These are phyloP conservation scores for Backusella circina DNA, from an alignment of 192 early-diverging fungal species.

Conservation along the genomic window DNA sequence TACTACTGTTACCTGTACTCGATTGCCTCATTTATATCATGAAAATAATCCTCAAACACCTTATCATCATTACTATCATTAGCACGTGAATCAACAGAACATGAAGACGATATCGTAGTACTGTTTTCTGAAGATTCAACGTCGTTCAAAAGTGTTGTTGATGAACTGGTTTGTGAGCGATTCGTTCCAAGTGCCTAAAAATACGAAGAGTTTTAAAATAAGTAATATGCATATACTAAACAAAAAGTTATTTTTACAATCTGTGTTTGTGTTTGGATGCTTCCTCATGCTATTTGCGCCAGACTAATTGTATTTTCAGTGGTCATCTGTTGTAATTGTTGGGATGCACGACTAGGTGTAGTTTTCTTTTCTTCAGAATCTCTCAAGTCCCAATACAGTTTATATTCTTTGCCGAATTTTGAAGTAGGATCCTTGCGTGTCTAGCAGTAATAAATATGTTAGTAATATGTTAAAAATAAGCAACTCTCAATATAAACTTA, in stretches of 20 bases:
- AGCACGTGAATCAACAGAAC: constrained; percentile 4
- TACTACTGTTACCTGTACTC: constrained; percentile 15
- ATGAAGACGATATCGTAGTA: constrained; percentile 6
- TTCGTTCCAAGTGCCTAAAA: constrained; percentile 16
- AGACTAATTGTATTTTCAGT: constrained; percentile 11
- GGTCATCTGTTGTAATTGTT: constrained; percentile 17
- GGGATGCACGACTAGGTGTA: constrained; percentile 7
- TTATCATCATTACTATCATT: background rate
- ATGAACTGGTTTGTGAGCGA: constrained; percentile 12
- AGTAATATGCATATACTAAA: constrained; percentile 17
- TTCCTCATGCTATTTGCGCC: constrained; percentile 10
- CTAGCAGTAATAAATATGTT: constrained; percentile 20
- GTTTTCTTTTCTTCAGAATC: constrained; percentile 18
- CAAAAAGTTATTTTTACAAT: constrained; percentile 14
- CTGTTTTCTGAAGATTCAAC: constrained; percentile 11
- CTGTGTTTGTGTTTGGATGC: constrained; percentile 19
- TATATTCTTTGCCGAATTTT: constrained; percentile 16
- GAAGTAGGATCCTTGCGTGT: constrained; percentile 14
- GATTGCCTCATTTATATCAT: constrained; percentile 15
- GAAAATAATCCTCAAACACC: constrained; percentile 1
- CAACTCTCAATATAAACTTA: constrained; percentile 15
- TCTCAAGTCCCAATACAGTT: constrained; percentile 16
- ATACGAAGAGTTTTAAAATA: constrained; percentile 20
- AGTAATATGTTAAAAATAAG: constrained; percentile 14
- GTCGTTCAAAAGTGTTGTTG: constrained; percentile 10